Percentiles rank a stretch among this genome's conserved stretches.
Evolutionary conservation across 176 grass and related monocot species (phyloP).

Genomic region (Secale cereale): DNA sequence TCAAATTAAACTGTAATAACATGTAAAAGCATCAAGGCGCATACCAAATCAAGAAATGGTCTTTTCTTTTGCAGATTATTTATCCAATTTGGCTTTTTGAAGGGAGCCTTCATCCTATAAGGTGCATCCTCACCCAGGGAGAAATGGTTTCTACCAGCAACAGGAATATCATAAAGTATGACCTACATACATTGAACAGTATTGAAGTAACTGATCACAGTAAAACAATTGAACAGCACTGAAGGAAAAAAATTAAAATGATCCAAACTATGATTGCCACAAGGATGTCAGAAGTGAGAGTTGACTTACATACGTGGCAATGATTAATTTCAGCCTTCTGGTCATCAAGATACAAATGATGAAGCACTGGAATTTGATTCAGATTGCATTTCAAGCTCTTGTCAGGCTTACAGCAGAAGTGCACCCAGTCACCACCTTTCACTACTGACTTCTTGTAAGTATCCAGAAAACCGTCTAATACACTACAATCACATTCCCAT

Average conservation of each 20-base stretch:
- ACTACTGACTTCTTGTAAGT: slow-evolving; percentile 45
- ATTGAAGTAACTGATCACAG: slow-evolving; percentile 23
- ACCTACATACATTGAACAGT: slow-evolving; percentile 53
- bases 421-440: slow-evolving; percentile 58
- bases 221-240: background rate
- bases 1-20: slow-evolving; percentile 15
- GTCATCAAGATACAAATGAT: slow-evolving; percentile 51
- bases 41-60: slow-evolving; percentile 72
- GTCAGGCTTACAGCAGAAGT: slow-evolving; percentile 39
- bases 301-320: slow-evolving; percentile 97
- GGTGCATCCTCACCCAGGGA: slow-evolving; percentile 48
- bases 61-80: slow-evolving; percentile 56
- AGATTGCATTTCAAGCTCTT: slow-evolving; percentile 30
- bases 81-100: slow-evolving; percentile 76
- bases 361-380: slow-evolving; percentile 47
- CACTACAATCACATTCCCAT: slow-evolving; percentile 33
- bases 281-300: slow-evolving; percentile 22
- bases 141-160: slow-evolving; percentile 68
- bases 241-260: background rate
- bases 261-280: background rate
- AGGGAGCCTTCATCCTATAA: slow-evolving; percentile 19
- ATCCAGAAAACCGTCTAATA: slow-evolving; percentile 53
- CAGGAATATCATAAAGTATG: slow-evolving; percentile 77
- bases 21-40: background rate
- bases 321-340: slow-evolving; percentile 45